Conservation (phyloP, 2,329 filamentous ascomycete genomes). For the Venturiaceae sp. region DNA sequence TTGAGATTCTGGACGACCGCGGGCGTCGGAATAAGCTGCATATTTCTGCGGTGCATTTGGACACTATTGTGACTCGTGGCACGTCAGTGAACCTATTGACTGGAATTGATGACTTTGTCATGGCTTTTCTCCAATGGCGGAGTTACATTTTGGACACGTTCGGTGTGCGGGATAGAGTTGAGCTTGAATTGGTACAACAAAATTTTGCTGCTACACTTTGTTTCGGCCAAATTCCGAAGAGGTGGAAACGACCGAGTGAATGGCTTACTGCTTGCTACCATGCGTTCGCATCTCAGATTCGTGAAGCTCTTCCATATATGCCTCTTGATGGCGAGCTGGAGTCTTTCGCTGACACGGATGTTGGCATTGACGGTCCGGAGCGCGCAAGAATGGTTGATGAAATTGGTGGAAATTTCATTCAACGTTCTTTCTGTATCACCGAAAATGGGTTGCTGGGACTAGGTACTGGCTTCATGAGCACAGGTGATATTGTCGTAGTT, state of each 20-base stretch:
- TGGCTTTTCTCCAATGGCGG: conserved; percentile 27
- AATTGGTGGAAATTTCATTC: conserved; percentile 15
- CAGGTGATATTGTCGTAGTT: conserved; percentile 22
- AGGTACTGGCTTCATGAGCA: conserved; percentile 21
- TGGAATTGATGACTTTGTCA: conserved; percentile 21
- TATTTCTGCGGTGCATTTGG: conserved; percentile 21
- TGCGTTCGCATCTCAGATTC: conserved; percentile 13
- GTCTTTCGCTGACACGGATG: conserved; percentile 7
- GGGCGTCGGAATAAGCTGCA: conserved; percentile 17
- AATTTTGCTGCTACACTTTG: conserved; percentile 22
- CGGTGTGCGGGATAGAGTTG: conserved; percentile 1
- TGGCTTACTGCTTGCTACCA: conserved; percentile 15
- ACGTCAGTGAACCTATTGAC: conserved; percentile 20
- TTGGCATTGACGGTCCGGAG: conserved; percentile 5
- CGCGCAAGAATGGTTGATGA: conserved; percentile 13
- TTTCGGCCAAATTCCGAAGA: conserved; percentile 15
- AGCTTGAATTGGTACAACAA: conserved; percentile 13
- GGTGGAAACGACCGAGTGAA: conserved; percentile 9
- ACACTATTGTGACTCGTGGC: conserved; percentile 16
- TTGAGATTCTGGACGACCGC: conserved; percentile 14
- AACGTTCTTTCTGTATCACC: conserved; percentile 15
- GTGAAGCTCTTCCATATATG: conserved; percentile 12
- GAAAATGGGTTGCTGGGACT: conserved; percentile 19
- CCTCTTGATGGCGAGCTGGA: conserved; percentile 11
- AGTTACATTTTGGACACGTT: conserved; percentile 15